Percentiles rank a stretch among this genome's conserved stretches.
Conservation (phyloP, 1,139 yeast species). For the Chernovozyma sophiae-reginae region DNA sequence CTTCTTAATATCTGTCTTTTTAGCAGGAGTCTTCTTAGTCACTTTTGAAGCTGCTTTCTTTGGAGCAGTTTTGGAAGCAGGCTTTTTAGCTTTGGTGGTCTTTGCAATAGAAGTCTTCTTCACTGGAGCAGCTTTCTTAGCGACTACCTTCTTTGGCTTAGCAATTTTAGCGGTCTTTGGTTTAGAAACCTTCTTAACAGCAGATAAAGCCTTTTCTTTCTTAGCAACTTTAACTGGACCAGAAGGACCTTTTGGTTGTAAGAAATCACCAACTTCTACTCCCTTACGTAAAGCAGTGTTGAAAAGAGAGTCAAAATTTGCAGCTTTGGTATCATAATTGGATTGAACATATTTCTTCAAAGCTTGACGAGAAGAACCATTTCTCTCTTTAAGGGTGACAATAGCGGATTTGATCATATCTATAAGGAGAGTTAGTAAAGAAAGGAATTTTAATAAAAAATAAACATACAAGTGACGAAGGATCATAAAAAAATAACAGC, state of each 20-base stretch:
- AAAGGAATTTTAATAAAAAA: conserved; percentile 10
- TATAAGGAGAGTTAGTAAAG: conserved; percentile 18
- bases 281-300: conserved; percentile 80
- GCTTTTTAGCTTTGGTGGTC: conserved; percentile 16
- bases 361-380: conserved; percentile 73
- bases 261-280: conserved; percentile 69
- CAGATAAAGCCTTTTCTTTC: conserved; percentile 28
- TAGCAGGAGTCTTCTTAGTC: conserved; percentile 15
- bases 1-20: conserved; percentile 21
- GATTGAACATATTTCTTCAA: conserved; percentile 68
- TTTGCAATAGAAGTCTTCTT: conserved; percentile 12
- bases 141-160: conserved; percentile 5
- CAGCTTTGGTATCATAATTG: conserved; percentile 55
- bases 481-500: too few species aligned
- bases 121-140: conserved; percentile 11
- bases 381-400: conserved; percentile 69
- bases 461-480: too few species aligned
- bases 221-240: conserved; percentile 67
- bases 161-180: conserved; percentile 13
- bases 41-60: conserved; percentile 15
- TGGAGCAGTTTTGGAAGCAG: conserved; percentile 9
- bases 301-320: conserved; percentile 72
- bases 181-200: conserved; percentile 17
- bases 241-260: conserved; percentile 85
- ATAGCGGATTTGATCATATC: conserved; percentile 80